Evolutionary conservation across 2,329 filamentous ascomycete species (phyloP), one percentile per base, ranked within the genome.

Genomic region (Fusarium euwallaceae): DNA sequence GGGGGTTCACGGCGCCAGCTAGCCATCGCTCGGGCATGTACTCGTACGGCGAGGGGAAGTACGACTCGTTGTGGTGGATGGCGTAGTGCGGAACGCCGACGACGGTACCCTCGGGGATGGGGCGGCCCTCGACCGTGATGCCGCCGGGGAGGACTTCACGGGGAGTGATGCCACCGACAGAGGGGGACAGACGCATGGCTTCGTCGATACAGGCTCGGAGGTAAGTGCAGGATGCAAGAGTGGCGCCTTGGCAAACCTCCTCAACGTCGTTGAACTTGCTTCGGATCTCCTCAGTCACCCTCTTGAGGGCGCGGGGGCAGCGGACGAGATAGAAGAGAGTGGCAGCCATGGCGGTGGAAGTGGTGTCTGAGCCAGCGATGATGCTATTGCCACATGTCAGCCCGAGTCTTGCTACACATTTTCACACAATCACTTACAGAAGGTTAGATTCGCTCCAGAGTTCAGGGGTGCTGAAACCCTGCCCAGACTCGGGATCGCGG

Each of bases 401-500:
- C 39, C 34, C 14, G 4, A n/a, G 2, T 12, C 16, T 48, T 16
- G 6, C 4, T 27, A 24, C 27, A 29, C 1, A 0, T 10, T 37
- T 36, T 4, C 7, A 5, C 10, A 4, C 2, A 17, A 6, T 39
- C 1, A 81, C 87, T 82, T 78, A 89, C 84, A 94, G 87, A 20
- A 93, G 83, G 79, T 93, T 93, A 10, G 91, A 92, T 80, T 94
- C 92, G 60, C 88, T 90, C 91, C 92, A 93, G 27, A 94, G 88
- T 78, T 94, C 92, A 1, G 89, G 88, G 3, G 87, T 91, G 45
- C 86, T 88, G 78, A 94, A 92, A 2, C 91, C 91, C 67, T 89
- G 86, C 62, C 92, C 92, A 0, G 92, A 93, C 79, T 94, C 92
- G 14, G 92, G 92, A 74, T 94, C 92, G 43, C 89, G 89, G 9